Evolutionary conservation across 2,329 filamentous ascomycete genomes (phyloP).

Genomic region (Corynespora cassiicola): DNA sequence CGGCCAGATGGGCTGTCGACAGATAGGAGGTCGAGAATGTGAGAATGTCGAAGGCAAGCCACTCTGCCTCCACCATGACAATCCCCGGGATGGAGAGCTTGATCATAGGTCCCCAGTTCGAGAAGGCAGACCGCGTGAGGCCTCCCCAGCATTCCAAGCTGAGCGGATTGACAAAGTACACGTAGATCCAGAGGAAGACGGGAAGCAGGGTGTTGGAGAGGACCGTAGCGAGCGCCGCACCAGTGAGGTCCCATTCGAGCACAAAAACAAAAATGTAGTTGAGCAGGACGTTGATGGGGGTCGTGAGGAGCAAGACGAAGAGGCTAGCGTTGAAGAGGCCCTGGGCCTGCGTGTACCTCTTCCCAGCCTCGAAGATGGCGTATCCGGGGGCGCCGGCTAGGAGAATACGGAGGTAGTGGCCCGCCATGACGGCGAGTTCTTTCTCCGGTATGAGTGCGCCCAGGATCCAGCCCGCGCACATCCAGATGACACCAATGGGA

Average conservation of each 20-base stretch:
- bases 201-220: slow-evolving; percentile 58
- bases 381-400: slow-evolving; percentile 76
- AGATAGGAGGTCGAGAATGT: slow-evolving; percentile 83
- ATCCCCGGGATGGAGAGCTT: slow-evolving; percentile 88
- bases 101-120: slow-evolving; percentile 85
- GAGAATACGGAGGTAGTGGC: slow-evolving; percentile 74
- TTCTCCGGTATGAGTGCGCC: slow-evolving; percentile 55
- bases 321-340: slow-evolving; percentile 67
- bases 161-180: slow-evolving; percentile 46
- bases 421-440: slow-evolving; percentile 66
- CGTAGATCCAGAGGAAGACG: slow-evolving; percentile 55
- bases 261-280: slow-evolving; percentile 57
- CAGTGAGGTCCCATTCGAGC: slow-evolving; percentile 55
- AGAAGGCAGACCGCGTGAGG: slow-evolving; percentile 70
- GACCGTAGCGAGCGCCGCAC: slow-evolving; percentile 59
- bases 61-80: slow-evolving; percentile 83
- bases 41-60: slow-evolving; percentile 46
- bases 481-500: slow-evolving; percentile 59
- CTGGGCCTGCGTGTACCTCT: slow-evolving; percentile 88
- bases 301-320: slow-evolving; percentile 54
- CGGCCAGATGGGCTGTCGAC: slow-evolving; percentile 80
- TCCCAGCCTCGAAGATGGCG: slow-evolving; percentile 77
- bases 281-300: slow-evolving; percentile 56
- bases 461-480: slow-evolving; percentile 56
- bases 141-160: slow-evolving; percentile 71